These are phyloP conservation scores for Lipomyces orientalis DNA, from an alignment of 805 yeast genomes.

Conservation along the genomic window DNA sequence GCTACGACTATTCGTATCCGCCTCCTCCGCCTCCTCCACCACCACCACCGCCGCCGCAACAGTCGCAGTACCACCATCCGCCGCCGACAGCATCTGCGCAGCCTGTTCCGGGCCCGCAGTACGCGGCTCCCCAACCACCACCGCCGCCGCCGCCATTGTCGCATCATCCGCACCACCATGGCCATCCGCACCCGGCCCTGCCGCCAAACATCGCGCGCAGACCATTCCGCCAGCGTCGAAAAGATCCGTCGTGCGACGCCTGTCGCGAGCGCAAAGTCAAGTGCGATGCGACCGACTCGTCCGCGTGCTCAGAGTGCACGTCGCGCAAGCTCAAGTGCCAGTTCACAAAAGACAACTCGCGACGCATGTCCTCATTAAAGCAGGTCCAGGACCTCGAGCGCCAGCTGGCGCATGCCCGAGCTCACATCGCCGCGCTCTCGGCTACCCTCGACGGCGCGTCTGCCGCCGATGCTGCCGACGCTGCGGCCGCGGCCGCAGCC, in stretches of 20 bases:
- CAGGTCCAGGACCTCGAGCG: constrained; percentile 35
- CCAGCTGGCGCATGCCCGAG: constrained; percentile 32
- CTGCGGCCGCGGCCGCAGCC: constrained; percentile 11
- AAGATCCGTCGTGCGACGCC: constrained; percentile 45
- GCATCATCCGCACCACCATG: constrained; percentile 6
- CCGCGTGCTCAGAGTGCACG: constrained; percentile 44
- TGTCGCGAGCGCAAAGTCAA: constrained; percentile 45
- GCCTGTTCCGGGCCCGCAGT: background rate
- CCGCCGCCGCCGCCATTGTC: background rate
- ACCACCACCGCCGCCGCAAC: background rate
- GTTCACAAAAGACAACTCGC: constrained; percentile 42
- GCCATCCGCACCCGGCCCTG: background rate
- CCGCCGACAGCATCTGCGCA: constrained; percentile 11
- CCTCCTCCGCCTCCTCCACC: background rate
- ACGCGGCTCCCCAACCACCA: background rate
- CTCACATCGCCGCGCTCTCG: constrained; percentile 31
- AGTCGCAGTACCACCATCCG: constrained; percentile 3
- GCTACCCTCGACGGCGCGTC: constrained; percentile 9
- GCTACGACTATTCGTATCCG: constrained; percentile 4
- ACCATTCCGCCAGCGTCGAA: constrained; percentile 43
- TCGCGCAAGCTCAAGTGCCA: constrained; percentile 42
- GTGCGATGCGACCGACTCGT: constrained; percentile 43
- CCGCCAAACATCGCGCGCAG: constrained; percentile 17
- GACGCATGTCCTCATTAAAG: constrained; percentile 40
- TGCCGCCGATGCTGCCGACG: constrained; percentile 4